Percentiles rank a stretch among this genome's conserved stretches.
phyloP scores from a whole-genome alignment of 352 stramenopile species.

The Pythium guiyangense region DNA sequence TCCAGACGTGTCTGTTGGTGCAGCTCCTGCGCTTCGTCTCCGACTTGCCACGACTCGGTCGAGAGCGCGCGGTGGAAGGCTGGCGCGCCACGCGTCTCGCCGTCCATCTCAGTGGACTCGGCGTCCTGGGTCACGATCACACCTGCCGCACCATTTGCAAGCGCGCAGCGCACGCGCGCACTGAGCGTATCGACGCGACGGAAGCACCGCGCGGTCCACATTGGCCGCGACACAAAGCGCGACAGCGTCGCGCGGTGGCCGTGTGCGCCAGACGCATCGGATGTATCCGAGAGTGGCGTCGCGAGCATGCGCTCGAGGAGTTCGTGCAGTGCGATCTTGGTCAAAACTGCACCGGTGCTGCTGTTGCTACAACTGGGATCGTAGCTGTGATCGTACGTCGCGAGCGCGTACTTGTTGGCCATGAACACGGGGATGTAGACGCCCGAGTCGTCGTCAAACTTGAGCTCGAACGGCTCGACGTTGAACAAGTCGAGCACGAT shows the following conservation, averaged over 20 bases:
- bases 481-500: conserved; percentile 60
- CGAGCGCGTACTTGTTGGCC: conserved; percentile 21
- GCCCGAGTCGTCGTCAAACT: conserved; percentile 38
- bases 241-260: background rate
- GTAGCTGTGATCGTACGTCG: background rate
- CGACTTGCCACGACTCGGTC: conserved; percentile 2
- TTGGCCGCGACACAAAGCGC: conserved; percentile 15
- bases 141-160: conserved; percentile 40
- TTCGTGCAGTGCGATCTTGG: conserved; percentile 16
- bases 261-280: background rate
- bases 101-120: conserved; percentile 17
- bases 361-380: background rate
- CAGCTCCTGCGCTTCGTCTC: background rate
- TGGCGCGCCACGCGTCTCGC: conserved; percentile 10
- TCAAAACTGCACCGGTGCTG: too few species aligned
- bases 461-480: conserved; percentile 48
- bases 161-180: conserved; percentile 26
- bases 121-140: conserved; percentile 44
- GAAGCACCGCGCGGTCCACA: conserved; percentile 44
- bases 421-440: conserved; percentile 77
- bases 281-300: background rate
- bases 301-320: conserved; percentile 20
- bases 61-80: conserved; percentile 2
- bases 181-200: conserved; percentile 37
- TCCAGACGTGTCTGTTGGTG: conserved; percentile 3